Conservation (phyloP, 2,329 filamentous ascomycete species). For the Fusarium setosum region DNA sequence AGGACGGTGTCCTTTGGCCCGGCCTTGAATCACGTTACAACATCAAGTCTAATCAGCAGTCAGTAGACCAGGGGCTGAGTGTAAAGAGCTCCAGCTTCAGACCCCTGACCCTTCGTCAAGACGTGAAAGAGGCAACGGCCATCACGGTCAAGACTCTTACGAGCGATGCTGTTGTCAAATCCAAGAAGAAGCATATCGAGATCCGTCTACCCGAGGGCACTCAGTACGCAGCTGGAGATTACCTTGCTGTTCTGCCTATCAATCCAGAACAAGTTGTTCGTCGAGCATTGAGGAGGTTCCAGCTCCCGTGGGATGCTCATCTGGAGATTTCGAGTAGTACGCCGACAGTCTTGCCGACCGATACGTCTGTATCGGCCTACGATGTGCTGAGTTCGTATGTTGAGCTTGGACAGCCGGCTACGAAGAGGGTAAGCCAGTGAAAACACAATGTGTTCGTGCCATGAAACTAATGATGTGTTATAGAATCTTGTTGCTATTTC, state of each 20-base stretch:
- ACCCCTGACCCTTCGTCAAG: neutral
- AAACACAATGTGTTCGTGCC: neutral
- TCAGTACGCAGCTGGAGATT: neutral
- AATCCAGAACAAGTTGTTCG: neutral
- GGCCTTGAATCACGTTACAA: neutral
- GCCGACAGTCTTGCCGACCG: neutral
- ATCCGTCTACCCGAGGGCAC: neutral
- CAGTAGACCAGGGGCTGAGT: neutral
- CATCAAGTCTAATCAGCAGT: neutral
- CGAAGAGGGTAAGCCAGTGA: neutral
- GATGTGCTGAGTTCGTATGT: neutral
- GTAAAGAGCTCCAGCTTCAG: neutral
- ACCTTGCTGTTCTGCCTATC: neutral
- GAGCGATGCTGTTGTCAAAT: neutral
- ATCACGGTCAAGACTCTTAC: neutral
- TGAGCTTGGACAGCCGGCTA: neutral
- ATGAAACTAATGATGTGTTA: neutral
- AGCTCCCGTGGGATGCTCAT: neutral
- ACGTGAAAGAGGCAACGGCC: neutral
- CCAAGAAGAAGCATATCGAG: neutral
- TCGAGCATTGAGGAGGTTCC: neutral
- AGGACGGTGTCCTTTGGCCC: conserved; percentile 58
- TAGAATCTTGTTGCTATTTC: neutral
- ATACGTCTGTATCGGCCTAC: neutral
- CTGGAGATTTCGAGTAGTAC: neutral